phyloP scores from a whole-genome alignment of 768 basidiomycete genomes.

The Tricholoma matsutake region DNA sequence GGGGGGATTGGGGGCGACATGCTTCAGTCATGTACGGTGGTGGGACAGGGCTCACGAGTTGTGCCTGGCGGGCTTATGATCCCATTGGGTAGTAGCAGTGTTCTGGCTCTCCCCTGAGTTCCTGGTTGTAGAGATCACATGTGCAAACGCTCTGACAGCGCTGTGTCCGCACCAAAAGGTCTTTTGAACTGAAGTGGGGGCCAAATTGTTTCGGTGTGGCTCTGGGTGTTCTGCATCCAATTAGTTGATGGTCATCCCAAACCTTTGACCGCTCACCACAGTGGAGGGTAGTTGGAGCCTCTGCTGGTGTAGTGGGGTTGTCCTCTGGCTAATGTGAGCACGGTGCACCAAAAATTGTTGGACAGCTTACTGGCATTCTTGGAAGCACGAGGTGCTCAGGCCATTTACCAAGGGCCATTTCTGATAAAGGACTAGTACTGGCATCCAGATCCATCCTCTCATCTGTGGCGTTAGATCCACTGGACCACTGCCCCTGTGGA shows the following conservation, averaged over 20 bases:
- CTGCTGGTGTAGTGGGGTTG: neutral
- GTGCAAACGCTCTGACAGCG: too few relatives aligned
- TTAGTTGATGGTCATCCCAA: neutral
- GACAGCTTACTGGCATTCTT: neutral
- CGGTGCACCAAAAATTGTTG: too few relatives aligned
- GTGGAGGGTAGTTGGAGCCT: neutral
- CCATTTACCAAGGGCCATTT: neutral
- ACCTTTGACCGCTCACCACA: neutral
- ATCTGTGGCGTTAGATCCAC: neutral
- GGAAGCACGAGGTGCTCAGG: neutral
- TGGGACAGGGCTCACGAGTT: neutral
- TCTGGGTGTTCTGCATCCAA: neutral
- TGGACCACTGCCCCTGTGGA: neutral
- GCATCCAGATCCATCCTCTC: neutral
- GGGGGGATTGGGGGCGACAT: too few relatives aligned
- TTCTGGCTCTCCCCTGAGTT: too few relatives aligned
- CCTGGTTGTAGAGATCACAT: too few relatives aligned
- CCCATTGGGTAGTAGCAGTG: too few relatives aligned
- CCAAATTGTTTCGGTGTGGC: too few relatives aligned
- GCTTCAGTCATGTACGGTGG: too few relatives aligned
- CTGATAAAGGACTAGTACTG: neutral
- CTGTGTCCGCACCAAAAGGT: too few relatives aligned
- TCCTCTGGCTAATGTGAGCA: neutral
- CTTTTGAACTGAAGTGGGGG: too few relatives aligned
- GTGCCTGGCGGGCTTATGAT: neutral